Evolutionary conservation across 2,329 filamentous ascomycete genomes (phyloP).

Genomic region (Fusarium pseudonygamai): DNA sequence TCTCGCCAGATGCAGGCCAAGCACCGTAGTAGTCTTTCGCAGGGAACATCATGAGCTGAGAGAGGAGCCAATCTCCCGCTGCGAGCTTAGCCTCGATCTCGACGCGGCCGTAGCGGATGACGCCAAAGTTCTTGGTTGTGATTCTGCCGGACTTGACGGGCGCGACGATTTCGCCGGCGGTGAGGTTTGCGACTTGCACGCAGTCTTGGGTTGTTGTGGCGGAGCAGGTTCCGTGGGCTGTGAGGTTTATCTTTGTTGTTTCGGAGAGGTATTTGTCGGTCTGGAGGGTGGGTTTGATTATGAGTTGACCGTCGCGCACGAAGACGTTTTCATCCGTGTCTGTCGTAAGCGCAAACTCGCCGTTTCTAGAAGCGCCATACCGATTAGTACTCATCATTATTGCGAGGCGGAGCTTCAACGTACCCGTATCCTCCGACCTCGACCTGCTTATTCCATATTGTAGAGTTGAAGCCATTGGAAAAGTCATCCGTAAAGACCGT

Average conservation of each 20-base stretch:
- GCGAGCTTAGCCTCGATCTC: neutral
- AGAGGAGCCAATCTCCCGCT: neutral
- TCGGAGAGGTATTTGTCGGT: neutral
- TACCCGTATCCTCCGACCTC: neutral
- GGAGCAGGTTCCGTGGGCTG: neutral
- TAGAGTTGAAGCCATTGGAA: neutral
- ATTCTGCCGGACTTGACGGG: neutral
- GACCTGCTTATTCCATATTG: neutral
- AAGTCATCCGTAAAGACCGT: neutral
- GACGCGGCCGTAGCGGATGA: neutral
- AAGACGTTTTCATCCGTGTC: neutral
- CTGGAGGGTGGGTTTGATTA: neutral
- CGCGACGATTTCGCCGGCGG: neutral
- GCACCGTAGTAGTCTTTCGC: constrained; percentile 50
- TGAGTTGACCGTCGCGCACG: neutral
- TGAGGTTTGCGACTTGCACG: neutral
- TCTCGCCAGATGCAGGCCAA: constrained; percentile 62
- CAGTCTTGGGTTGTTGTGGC: neutral
- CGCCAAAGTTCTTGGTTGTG: neutral
- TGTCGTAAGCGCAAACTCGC: neutral
- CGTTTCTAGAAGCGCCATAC: neutral
- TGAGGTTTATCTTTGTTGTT: neutral
- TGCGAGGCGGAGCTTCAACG: accelerated
- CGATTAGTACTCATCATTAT: neutral
- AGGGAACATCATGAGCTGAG: neutral